Conservation (phyloP, 2,329 filamentous ascomycete species). For the Cadophora luteo-olivacea region DNA sequence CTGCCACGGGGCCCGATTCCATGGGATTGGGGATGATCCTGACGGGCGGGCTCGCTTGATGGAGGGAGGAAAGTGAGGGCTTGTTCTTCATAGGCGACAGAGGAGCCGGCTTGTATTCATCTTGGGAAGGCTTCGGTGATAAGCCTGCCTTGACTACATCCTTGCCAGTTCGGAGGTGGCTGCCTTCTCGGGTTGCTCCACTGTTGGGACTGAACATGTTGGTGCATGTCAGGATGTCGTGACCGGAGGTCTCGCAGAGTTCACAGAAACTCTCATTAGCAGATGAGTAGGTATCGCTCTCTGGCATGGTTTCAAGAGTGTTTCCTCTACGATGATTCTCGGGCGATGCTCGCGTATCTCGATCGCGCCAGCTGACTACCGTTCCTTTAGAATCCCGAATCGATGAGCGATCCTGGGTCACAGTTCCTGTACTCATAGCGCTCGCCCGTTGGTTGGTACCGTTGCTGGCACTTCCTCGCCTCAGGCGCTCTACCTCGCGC, state of each 20-base stretch:
- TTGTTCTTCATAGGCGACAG: conserved; percentile 58
- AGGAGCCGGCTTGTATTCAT: conserved; percentile 60
- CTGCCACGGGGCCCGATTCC: conserved; percentile 73
- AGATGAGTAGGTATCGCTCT: conserved; percentile 73
- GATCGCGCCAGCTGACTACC: conserved; percentile 60
- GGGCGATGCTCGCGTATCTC: conserved; percentile 51
- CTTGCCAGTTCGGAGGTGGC: conserved; percentile 44
- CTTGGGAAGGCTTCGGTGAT: conserved; percentile 46
- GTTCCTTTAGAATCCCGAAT: conserved; percentile 71
- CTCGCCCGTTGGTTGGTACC: conserved; percentile 56
- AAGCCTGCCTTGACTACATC: conserved; percentile 50
- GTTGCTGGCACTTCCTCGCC: conserved; percentile 50
- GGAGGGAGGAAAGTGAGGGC: conserved; percentile 39
- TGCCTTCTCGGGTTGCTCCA: conserved; percentile 19
- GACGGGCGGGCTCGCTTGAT: conserved; percentile 49
- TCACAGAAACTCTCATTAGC: conserved; percentile 79
- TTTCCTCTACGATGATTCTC: conserved; percentile 55
- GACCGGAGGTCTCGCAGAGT: conserved; percentile 89
- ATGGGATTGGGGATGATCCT: conserved; percentile 65
- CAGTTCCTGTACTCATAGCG: conserved; percentile 52
- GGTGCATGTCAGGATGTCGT: conserved; percentile 93
- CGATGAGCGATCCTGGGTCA: conserved; percentile 59
- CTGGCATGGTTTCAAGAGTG: conserved; percentile 72
- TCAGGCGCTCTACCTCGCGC: conserved; percentile 75
- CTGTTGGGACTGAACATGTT: conserved; percentile 71